Conservation (phyloP, 2,329 filamentous ascomycete genomes). For the Phaeoacremonium minimum region DNA sequence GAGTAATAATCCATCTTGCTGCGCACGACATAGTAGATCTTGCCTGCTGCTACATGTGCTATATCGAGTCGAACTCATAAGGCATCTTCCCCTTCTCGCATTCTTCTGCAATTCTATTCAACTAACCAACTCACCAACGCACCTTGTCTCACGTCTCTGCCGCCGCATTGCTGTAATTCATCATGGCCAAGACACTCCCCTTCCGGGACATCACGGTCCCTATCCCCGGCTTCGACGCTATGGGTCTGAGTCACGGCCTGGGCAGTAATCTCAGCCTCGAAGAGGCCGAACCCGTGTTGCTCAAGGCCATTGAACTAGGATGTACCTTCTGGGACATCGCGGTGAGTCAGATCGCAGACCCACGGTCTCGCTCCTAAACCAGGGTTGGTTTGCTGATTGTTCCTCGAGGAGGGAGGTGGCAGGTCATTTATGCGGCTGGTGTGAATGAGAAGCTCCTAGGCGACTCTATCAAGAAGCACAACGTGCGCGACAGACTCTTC, state of each 20-base stretch:
- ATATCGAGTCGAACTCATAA: too few species aligned
- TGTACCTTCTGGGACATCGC: slow-evolving; percentile 41
- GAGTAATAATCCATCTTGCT: too few species aligned
- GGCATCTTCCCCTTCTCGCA: too few species aligned
- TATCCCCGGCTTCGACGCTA: slow-evolving; percentile 41
- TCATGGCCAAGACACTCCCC: slow-evolving; percentile 34
- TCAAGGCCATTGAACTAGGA: slow-evolving; percentile 41
- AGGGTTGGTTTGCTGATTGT: background rate
- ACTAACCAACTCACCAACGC: too few species aligned
- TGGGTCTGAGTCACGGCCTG: slow-evolving; percentile 39
- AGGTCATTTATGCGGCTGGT: slow-evolving; percentile 38
- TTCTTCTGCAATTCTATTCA: too few species aligned
- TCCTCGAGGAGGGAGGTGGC: too few species aligned
- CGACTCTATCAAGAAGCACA: slow-evolving; percentile 45
- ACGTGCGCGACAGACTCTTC: slow-evolving; percentile 43
- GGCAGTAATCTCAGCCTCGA: slow-evolving; percentile 35
- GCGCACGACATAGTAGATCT: too few species aligned
- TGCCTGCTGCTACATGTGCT: too few species aligned
- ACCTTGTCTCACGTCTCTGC: too few species aligned
- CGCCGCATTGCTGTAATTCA: too few species aligned
- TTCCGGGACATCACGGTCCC: slow-evolving; percentile 32
- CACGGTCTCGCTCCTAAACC: background rate
- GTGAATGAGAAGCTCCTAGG: slow-evolving; percentile 45
- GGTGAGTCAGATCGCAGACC: slow-evolving; percentile 20
- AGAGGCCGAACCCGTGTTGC: slow-evolving; percentile 40